Conservation (phyloP, 108 stramenopile genomes). For the Asterionellopsis glacialis region DNA sequence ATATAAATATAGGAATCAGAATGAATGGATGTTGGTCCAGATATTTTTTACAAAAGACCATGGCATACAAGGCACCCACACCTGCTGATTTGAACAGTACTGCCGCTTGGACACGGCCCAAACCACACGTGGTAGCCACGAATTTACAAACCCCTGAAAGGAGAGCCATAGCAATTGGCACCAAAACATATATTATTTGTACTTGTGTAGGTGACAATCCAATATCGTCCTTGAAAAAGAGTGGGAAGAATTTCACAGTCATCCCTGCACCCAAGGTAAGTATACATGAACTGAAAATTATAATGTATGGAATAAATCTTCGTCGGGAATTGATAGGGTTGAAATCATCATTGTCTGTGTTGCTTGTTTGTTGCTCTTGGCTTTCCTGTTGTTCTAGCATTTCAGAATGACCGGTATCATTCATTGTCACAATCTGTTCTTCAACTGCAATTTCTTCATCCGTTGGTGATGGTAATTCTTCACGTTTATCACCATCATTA, state of each 20-base stretch:
- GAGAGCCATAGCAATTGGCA: conserved; percentile 21
- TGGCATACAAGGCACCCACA: conserved; percentile 29
- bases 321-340: conserved; percentile 4
- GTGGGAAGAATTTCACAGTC: conserved; percentile 79
- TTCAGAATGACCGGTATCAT: background rate
- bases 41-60: conserved; percentile 42
- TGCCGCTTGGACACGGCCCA: conserved; percentile 49
- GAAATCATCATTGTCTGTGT: background rate
- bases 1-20: conserved; percentile 41
- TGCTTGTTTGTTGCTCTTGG: no score
- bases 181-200: conserved; percentile 43
- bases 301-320: conserved; percentile 48
- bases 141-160: conserved; percentile 18
- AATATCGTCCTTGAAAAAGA: conserved; percentile 72
- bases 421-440: background rate
- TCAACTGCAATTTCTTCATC: background rate
- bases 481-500: background rate
- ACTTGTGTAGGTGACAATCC: conserved; percentile 56
- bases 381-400: background rate
- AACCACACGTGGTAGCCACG: conserved; percentile 5
- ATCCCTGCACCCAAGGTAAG: conserved; percentile 62
- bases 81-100: conserved; percentile 28
- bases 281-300: conserved; percentile 39
- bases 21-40: conserved; percentile 23
- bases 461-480: background rate